Percentiles rank a stretch among this genome's conserved stretches.
These are phyloP conservation scores for Suillus placidus DNA, from an alignment of 768 basidiomycete species.

Conservation along the genomic window DNA sequence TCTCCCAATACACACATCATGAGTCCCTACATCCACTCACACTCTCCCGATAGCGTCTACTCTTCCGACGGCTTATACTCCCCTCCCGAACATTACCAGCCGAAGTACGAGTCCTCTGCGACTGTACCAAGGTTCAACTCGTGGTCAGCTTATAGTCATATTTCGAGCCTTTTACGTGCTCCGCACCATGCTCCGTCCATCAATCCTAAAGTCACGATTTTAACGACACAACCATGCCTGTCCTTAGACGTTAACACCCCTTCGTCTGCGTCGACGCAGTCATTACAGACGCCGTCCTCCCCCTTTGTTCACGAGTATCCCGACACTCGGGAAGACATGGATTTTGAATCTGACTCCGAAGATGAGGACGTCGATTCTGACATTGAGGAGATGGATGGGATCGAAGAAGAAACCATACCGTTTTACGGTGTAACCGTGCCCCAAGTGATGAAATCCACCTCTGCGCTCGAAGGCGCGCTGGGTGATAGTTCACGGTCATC, in stretches of 20 bases:
- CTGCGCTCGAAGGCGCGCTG: conserved; percentile 34
- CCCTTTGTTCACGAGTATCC: conserved; percentile 27
- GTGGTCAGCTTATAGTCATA: conserved; percentile 25
- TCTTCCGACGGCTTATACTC: conserved; percentile 24
- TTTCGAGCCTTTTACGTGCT: conserved; percentile 15
- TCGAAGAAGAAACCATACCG: conserved; percentile 25
- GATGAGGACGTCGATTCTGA: conserved; percentile 37
- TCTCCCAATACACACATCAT: conserved; percentile 24
- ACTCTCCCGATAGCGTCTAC: conserved; percentile 21
- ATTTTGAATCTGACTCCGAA: conserved; percentile 33
- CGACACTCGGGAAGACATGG: conserved; percentile 22
- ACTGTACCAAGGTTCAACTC: conserved; percentile 13
- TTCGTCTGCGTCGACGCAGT: conserved; percentile 34
- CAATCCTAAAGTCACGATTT: conserved; percentile 33
- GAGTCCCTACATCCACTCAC: conserved; percentile 30
- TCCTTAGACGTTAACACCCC: conserved; percentile 34
- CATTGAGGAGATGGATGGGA: conserved; percentile 37
- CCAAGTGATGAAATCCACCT: conserved; percentile 34
- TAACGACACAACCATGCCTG: conserved; percentile 24
- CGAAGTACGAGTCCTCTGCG: conserved; percentile 22
- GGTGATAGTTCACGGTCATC: conserved; percentile 26
- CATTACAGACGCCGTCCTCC: conserved; percentile 34
- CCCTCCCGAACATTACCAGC: conserved; percentile 25
- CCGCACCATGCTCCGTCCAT: conserved; percentile 21
- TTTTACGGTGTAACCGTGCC: conserved; percentile 26